Evolutionary conservation across 1,284 basidiomycete species (phyloP).

Genomic region (Mycena citricolor): DNA sequence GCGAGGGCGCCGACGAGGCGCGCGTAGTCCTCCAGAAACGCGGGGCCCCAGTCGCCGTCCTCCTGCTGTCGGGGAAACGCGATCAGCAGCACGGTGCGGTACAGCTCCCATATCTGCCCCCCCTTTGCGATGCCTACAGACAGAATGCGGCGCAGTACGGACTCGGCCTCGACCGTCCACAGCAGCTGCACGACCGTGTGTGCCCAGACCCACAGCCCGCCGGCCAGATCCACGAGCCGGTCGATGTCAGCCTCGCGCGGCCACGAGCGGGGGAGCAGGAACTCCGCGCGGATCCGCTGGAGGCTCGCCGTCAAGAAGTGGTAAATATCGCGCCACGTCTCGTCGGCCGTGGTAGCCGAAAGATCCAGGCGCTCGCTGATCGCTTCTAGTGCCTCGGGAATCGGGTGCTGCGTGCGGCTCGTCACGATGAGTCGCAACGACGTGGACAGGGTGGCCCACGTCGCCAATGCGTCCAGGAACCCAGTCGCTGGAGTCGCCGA

Average conservation of each 20-base stretch:
- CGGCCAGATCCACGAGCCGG: constrained; percentile 16
- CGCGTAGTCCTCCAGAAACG: constrained; percentile 24
- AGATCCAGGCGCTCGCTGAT: constrained; percentile 23
- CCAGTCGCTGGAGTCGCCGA: constrained; percentile 14
- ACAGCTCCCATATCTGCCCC: constrained; percentile 13
- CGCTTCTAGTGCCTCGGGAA: constrained; percentile 20
- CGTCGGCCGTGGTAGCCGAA: constrained; percentile 18
- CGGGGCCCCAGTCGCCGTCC: constrained; percentile 7
- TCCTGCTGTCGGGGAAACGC: constrained; percentile 8
- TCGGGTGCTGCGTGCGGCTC: constrained; percentile 29
- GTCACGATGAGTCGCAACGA: constrained; percentile 32
- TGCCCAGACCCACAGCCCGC: constrained; percentile 32
- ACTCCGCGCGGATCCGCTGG: constrained; percentile 7
- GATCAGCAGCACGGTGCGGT: constrained; percentile 7
- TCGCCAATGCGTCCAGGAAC: constrained; percentile 25
- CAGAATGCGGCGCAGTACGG: constrained; percentile 23
- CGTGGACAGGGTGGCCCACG: constrained; percentile 25
- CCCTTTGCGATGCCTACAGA: constrained; percentile 11
- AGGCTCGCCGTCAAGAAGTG: constrained; percentile 22
- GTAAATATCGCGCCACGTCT: constrained; percentile 23
- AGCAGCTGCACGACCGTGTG: constrained; percentile 27
- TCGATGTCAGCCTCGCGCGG: background rate
- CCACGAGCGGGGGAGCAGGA: background rate
- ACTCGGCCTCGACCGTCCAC: constrained; percentile 23
- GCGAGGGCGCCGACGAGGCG: constrained; percentile 26